Percentiles rank a stretch among this genome's conserved stretches.
Evolutionary conservation across 2,329 filamentous ascomycete species (phyloP).

Genomic region (Penicillium occitanis): DNA sequence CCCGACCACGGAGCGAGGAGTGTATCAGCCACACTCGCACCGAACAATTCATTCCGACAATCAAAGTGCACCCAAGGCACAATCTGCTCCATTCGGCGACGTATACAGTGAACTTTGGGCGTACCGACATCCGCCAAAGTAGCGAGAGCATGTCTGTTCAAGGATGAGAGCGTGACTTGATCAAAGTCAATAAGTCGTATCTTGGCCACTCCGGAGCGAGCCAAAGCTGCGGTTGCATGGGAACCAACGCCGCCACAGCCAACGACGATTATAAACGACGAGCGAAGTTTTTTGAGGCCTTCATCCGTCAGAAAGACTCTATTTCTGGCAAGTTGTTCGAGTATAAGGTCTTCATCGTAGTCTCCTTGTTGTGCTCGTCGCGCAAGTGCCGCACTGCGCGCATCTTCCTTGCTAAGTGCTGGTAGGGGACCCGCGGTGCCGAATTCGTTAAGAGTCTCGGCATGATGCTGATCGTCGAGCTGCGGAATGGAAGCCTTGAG

Average conservation of each 20-base stretch:
- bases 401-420: conserved; percentile 53
- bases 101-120: conserved; percentile 84
- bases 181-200: conserved; percentile 94
- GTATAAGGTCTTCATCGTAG: conserved; percentile 76
- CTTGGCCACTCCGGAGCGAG: conserved; percentile 83
- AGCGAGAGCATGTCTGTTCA: conserved; percentile 94
- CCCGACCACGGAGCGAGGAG: conserved; percentile 67
- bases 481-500: conserved; percentile 63
- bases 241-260: conserved; percentile 94
- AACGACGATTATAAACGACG: conserved; percentile 82
- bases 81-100: conserved; percentile 77
- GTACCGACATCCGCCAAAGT: conserved; percentile 91
- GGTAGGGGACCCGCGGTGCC: conserved; percentile 39
- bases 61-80: conserved; percentile 92
- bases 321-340: conserved; percentile 92
- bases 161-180: conserved; percentile 88
- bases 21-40: conserved; percentile 61
- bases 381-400: conserved; percentile 58
- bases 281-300: conserved; percentile 75
- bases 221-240: conserved; percentile 81
- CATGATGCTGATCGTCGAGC: conserved; percentile 52
- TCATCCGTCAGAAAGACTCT: conserved; percentile 83
- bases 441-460: conserved; percentile 55
- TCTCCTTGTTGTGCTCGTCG: conserved; percentile 61
- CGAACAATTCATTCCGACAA: conserved; percentile 79